These are phyloP conservation scores for Phytopythium boreale DNA, from an alignment of 352 stramenopile species.

Conservation along the genomic window DNA sequence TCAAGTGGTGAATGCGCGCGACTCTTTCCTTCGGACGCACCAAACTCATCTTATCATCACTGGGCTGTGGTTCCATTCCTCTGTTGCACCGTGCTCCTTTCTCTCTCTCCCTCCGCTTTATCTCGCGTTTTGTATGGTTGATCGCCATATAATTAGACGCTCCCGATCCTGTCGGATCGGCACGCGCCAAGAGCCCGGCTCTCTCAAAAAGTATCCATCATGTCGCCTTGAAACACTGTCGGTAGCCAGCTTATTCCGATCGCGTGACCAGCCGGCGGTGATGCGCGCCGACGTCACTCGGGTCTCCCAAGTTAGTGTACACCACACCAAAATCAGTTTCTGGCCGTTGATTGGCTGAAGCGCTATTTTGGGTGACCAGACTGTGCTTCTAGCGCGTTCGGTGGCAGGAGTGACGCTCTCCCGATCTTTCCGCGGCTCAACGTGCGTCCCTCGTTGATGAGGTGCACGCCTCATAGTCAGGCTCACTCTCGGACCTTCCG, in stretches of 20 bases:
- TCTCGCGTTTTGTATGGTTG: background rate
- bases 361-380: background rate
- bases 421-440: background rate
- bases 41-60: background rate
- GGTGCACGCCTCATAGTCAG: too few relatives aligned
- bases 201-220: background rate
- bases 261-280: background rate
- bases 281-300: background rate
- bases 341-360: background rate
- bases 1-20: background rate
- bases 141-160: background rate
- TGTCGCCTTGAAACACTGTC: background rate
- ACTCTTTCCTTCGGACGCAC: background rate
- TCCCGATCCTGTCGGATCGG: background rate
- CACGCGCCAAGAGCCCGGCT: background rate
- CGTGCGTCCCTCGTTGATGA: background rate
- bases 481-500: conserved; percentile 21
- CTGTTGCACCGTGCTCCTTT: too few relatives aligned
- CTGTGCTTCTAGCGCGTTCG: background rate
- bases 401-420: background rate
- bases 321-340: background rate
- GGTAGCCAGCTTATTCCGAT: background rate
- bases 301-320: background rate
- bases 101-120: background rate
- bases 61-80: background rate